Evolutionary conservation across 192 early-diverging fungal species (phyloP), one percentile per base, ranked within the genome.

Genomic region (Entophlyctis helioformis): DNA sequence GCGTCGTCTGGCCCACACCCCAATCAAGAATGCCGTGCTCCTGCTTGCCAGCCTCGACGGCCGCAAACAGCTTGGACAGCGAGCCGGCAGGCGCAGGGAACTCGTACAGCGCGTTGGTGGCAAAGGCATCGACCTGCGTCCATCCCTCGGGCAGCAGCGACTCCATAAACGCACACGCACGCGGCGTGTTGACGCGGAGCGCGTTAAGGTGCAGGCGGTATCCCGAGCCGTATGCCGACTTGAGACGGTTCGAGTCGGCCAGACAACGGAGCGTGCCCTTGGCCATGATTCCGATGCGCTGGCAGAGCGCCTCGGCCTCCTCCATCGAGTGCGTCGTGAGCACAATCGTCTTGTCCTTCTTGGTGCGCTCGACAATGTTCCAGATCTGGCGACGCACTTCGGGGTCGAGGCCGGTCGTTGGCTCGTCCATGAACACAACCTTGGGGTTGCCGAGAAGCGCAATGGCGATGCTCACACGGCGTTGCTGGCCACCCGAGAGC

Each of bases 391-490:
- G 69, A 19, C 82, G 55, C 6, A 86, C 83, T 28, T 81, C 80
- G 11, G 80, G 79, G 50, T 86, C 83, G 5, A 86, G 54, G 11
- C 84, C 82, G 8, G 85, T 86, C 44, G 83, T 86, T 12, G 83
- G 83, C 54, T 86, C 85, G 60, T 87, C 85, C 61, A 86, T 52
- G 51, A 87, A 83, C 7, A 87, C 72, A 22, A 86, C 67, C 13
- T 50, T 63, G 1, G 85, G 82, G 37, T 62, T 58, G 13, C 85
- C 85, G 2, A 85, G 66, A 26, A 87, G 39, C 1, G 82, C 69
- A 51, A 87, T 87, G 0, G 78, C 85, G 36, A 86, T 83, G 34
- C 69, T 74, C 21, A 86, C 50, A 35, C 84, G 60, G 33, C 84
- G 60, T 56, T 84, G 86, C 62, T 85, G 81, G 37, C 83, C 85